phyloP scores from a whole-genome alignment of 78 protist species.

The Guillardia theta region DNA sequence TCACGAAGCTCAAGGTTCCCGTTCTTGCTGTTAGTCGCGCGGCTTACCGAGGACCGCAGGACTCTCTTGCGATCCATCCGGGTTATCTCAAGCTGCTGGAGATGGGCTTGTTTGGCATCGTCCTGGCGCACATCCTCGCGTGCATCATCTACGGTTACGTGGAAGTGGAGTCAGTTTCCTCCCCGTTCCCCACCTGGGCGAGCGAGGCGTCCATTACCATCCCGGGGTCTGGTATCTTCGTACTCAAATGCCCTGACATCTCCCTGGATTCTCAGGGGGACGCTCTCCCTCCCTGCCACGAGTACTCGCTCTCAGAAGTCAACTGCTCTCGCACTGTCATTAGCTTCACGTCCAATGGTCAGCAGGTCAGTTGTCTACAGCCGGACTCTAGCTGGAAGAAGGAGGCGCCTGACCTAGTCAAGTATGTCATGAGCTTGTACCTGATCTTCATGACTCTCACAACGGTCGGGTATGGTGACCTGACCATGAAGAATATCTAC shows the following conservation, averaged over 20 bases:
- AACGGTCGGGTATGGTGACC: not conserved
- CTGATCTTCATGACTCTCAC: not conserved
- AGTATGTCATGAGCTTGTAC: not conserved
- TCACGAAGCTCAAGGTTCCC: not conserved
- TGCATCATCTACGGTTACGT: not conserved
- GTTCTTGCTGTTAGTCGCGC: no score
- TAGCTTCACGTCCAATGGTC: no score
- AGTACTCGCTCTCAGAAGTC: no score
- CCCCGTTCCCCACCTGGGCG: not conserved
- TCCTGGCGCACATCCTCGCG: not conserved
- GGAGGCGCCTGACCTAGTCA: not conserved
- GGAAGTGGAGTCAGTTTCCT: not conserved
- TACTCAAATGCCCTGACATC: no score
- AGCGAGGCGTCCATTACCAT: not conserved
- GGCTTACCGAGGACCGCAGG: no score
- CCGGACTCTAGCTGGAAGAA: not conserved
- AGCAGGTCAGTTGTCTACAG: not conserved
- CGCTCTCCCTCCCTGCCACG: no score
- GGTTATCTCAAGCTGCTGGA: not conserved
- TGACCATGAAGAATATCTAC: not conserved
- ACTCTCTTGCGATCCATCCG: not conserved
- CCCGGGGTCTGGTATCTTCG: no score
- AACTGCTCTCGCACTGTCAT: no score
- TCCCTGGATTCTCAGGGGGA: no score
- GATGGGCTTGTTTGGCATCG: not conserved